These are phyloP conservation scores for Beauveria sp. DNA, from an alignment of 2,329 filamentous ascomycete genomes.

Conservation along the genomic window DNA sequence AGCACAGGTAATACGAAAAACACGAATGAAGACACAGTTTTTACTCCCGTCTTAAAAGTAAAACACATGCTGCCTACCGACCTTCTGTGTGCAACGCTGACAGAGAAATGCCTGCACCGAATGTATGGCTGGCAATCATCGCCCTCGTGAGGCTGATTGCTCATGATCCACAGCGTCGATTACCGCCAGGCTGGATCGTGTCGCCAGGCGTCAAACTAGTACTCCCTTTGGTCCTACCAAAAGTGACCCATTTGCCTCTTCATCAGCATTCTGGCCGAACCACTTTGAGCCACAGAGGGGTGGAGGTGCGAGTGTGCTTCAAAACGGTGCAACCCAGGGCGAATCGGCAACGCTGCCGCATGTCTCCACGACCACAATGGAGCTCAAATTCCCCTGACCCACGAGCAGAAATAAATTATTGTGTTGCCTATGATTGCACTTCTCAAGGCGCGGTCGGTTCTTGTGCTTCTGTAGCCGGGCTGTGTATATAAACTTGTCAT, in stretches of 20 bases:
- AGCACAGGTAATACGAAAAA: too few relatives aligned
- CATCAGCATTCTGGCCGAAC: neutral
- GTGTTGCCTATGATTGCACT: neutral
- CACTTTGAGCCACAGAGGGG: neutral
- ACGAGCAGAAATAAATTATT: neutral
- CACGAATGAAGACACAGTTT: too few relatives aligned
- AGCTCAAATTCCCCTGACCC: neutral
- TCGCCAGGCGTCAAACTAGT: neutral
- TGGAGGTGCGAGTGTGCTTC: neutral
- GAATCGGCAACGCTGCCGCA: neutral
- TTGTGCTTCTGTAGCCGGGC: neutral
- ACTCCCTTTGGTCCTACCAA: neutral
- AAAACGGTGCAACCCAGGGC: neutral
- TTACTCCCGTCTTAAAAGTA: neutral
- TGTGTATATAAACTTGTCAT: neutral
- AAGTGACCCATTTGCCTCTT: too few relatives aligned
- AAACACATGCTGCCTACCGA: neutral
- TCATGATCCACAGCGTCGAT: neutral
- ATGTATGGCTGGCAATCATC: neutral
- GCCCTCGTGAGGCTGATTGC: neutral
- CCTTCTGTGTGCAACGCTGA: too few relatives aligned
- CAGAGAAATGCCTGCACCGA: too few relatives aligned
- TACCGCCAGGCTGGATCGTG: neutral
- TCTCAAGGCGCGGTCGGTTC: neutral
- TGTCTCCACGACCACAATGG: neutral